Evolutionary conservation across 208 protist species (phyloP).

Genomic region (Vickermania spadyakhi): DNA sequence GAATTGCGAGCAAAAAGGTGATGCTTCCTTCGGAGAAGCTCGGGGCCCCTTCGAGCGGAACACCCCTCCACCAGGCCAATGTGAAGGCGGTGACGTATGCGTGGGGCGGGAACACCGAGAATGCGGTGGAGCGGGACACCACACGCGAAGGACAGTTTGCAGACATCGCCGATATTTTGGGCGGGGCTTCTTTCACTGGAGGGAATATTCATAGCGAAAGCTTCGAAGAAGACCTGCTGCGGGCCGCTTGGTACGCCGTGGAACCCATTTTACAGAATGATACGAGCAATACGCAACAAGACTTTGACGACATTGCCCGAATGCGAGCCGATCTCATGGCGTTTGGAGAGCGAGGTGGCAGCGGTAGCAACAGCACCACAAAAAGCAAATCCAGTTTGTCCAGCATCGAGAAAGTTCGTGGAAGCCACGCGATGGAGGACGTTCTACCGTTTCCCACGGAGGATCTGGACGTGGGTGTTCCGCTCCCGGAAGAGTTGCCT

Average conservation of each 20-base stretch:
- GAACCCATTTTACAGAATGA: conserved; percentile 50
- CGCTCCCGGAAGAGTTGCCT: conserved; percentile 59
- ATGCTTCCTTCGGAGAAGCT: conserved; percentile 21
- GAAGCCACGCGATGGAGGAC: conserved; percentile 28
- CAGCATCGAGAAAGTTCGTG: conserved; percentile 80
- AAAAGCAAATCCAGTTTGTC: conserved; percentile 74
- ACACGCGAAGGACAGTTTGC: conserved; percentile 62
- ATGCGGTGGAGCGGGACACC: conserved; percentile 23
- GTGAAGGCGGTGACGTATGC: conserved; percentile 74
- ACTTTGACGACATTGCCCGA: conserved; percentile 76
- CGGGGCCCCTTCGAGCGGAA: conserved; percentile 20
- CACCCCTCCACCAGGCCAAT: conserved; percentile 27
- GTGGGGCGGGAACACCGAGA: conserved; percentile 13
- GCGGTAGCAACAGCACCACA: conserved; percentile 39
- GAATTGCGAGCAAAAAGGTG: conserved; percentile 15
- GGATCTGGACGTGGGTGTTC: conserved; percentile 73
- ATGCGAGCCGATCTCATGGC: conserved; percentile 77
- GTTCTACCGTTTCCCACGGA: conserved; percentile 40
- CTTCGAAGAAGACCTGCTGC: conserved; percentile 21
- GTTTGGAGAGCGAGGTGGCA: conserved; percentile 47
- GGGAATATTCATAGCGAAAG: background rate
- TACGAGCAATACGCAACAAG: conserved; percentile 44
- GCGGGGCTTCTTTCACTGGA: background rate
- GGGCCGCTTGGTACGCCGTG: conserved; percentile 69
- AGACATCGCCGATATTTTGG: conserved; percentile 71